Conservation (phyloP, 2,329 filamentous ascomycete genomes). For the Nemania bipapillata region DNA sequence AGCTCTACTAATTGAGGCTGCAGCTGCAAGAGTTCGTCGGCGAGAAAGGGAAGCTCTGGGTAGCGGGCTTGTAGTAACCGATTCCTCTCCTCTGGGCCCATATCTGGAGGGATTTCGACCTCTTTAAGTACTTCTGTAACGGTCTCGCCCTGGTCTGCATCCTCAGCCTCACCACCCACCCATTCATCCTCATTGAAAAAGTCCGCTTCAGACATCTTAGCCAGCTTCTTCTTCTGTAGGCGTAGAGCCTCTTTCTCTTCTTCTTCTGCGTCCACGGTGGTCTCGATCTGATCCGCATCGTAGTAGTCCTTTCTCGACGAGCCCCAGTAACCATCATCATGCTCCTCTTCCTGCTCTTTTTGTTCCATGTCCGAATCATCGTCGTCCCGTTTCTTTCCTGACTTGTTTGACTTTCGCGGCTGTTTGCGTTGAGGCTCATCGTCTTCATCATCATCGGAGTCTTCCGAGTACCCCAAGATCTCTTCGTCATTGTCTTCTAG, state of each 20-base stretch:
- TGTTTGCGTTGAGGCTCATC: constrained; percentile 61
- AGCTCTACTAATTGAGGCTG: constrained; percentile 72
- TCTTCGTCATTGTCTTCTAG: constrained; percentile 68
- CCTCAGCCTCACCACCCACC: constrained; percentile 68
- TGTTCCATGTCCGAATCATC: constrained; percentile 59
- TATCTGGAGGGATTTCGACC: constrained; percentile 80
- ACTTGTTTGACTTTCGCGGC: constrained; percentile 47
- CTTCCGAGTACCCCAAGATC: constrained; percentile 69
- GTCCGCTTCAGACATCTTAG: constrained; percentile 89
- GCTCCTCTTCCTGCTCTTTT: constrained; percentile 61
- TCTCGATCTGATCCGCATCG: constrained; percentile 74
- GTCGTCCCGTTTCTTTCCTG: constrained; percentile 39
- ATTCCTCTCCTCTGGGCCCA: constrained; percentile 77
- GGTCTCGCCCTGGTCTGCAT: constrained; percentile 65
- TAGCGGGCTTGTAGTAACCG: constrained; percentile 83
- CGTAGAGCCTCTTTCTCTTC: constrained; percentile 91
- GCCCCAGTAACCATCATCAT: constrained; percentile 81
- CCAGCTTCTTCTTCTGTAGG: constrained; percentile 88
- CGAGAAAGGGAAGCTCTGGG: constrained; percentile 89
- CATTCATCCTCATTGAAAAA: constrained; percentile 94
- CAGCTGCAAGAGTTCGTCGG: constrained; percentile 80
- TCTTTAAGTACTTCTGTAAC: constrained; percentile 89
- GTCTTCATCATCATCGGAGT: constrained; percentile 59
- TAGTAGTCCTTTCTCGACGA: constrained; percentile 91
- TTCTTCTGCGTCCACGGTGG: constrained; percentile 73